Conservation (phyloP, 2,329 filamentous ascomycete genomes). For the Monilinia polystroma region DNA sequence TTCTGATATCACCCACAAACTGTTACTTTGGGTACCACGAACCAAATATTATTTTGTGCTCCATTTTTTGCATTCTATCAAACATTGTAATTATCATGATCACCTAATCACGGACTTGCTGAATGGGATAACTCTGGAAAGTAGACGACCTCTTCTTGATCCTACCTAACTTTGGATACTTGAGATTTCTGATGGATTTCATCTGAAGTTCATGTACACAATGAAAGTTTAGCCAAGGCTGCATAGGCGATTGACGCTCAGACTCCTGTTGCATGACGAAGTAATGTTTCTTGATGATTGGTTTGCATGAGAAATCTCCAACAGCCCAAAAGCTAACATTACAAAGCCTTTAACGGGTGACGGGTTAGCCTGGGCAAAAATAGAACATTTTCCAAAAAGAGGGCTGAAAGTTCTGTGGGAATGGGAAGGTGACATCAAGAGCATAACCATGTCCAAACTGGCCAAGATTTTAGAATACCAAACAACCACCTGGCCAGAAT, state of each 20-base stretch:
- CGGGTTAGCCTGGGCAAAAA: not conserved
- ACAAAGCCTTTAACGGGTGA: not conserved
- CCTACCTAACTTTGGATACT: not conserved
- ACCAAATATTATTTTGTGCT: not conserved
- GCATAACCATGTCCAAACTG: not conserved
- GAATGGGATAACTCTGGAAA: not conserved
- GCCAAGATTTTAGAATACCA: not conserved
- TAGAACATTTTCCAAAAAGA: not conserved
- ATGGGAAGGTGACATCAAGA: not conserved
- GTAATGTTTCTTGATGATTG: not conserved
- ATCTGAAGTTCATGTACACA: conserved; percentile 1
- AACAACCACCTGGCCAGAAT: not conserved
- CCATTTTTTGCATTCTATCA: not conserved
- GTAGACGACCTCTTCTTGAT: not conserved
- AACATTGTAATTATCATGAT: not conserved
- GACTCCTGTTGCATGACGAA: not conserved
- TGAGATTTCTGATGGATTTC: not conserved
- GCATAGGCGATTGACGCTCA: not conserved
- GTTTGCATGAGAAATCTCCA: not conserved
- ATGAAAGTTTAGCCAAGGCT: not conserved
- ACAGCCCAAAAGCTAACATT: not conserved
- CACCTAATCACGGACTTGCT: not conserved
- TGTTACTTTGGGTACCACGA: not conserved
- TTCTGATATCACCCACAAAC: not conserved
- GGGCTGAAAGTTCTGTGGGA: conserved; percentile 13